Conservation (phyloP, 2,329 filamentous ascomycete species). For the Fusarium beomiforme region DNA sequence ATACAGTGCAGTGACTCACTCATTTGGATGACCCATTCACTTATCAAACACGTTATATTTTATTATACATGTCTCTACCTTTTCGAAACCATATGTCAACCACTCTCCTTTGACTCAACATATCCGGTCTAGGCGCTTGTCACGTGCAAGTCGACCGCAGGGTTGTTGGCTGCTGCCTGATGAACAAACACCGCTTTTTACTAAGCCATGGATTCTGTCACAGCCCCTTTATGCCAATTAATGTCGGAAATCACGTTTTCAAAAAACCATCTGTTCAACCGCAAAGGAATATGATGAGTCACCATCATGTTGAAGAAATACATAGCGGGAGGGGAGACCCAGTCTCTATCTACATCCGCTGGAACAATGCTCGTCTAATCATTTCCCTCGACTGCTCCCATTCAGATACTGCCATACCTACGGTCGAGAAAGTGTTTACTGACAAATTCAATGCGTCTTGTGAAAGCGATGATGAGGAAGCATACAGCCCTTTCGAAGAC, state of each 20-base stretch:
- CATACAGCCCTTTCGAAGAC: neutral
- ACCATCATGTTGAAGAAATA: neutral
- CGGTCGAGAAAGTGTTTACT: neutral
- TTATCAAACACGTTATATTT: no score
- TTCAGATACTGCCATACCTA: neutral
- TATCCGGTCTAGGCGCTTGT: no score
- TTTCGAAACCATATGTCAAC: no score
- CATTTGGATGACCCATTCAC: no score
- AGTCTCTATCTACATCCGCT: neutral
- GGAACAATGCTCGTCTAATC: neutral
- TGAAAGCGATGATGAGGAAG: neutral
- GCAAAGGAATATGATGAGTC: neutral
- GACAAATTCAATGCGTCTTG: neutral
- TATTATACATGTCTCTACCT: no score
- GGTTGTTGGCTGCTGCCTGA: no score
- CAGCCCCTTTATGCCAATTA: neutral
- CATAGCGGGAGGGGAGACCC: neutral
- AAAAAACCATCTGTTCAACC: fast-evolving
- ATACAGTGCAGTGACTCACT: no score
- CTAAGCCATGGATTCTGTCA: no score
- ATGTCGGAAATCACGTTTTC: neutral
- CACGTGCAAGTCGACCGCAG: no score
- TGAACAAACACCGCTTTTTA: no score
- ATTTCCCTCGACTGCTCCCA: neutral
- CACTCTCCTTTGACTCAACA: no score